Percentiles rank a stretch among this genome's conserved stretches.
Conservation (phyloP, 2,329 filamentous ascomycete species). For the Microsporum audouinii region DNA sequence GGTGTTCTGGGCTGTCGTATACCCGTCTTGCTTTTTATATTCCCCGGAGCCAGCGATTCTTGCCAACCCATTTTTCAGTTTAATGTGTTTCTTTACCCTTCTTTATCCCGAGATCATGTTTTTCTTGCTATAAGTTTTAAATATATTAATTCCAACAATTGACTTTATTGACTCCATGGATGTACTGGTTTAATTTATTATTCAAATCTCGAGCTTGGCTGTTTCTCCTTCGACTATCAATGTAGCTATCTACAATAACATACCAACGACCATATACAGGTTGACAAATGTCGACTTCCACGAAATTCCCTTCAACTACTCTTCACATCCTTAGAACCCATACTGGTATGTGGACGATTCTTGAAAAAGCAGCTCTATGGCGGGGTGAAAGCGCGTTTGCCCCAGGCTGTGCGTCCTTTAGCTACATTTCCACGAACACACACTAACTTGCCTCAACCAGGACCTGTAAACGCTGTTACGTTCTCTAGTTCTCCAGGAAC, state of each 20-base stretch:
- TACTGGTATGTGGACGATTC: constrained; percentile 25
- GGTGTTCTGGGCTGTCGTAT: constrained; percentile 3
- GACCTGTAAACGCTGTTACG: constrained; percentile 58
- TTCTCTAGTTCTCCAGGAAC: constrained; percentile 63
- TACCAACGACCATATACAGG: neutral
- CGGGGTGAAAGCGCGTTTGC: neutral
- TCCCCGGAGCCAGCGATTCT: constrained; percentile 14
- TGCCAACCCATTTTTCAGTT: constrained; percentile 7
- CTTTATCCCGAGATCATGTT: constrained; percentile 3
- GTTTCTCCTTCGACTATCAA: neutral
- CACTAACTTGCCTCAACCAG: constrained; percentile 31
- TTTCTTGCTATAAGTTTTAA: constrained; percentile 4
- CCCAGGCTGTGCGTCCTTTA: neutral
- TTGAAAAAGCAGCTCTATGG: neutral
- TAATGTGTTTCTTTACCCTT: constrained; percentile 5
- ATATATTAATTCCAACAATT: constrained; percentile 6
- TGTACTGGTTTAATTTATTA: neutral
- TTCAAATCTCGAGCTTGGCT: neutral
- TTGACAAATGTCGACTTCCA: constrained; percentile 19
- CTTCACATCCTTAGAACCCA: constrained; percentile 37
- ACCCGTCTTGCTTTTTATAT: constrained; percentile 7
- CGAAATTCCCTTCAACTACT: constrained; percentile 29
- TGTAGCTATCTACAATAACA: neutral
- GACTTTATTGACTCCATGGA: neutral
- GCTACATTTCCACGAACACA: neutral